Percentiles rank a stretch among this genome's conserved stretches.
These are phyloP conservation scores for Debaryomycetaceae sp. DNA, from an alignment of 1,139 yeast species.

Conservation along the genomic window DNA sequence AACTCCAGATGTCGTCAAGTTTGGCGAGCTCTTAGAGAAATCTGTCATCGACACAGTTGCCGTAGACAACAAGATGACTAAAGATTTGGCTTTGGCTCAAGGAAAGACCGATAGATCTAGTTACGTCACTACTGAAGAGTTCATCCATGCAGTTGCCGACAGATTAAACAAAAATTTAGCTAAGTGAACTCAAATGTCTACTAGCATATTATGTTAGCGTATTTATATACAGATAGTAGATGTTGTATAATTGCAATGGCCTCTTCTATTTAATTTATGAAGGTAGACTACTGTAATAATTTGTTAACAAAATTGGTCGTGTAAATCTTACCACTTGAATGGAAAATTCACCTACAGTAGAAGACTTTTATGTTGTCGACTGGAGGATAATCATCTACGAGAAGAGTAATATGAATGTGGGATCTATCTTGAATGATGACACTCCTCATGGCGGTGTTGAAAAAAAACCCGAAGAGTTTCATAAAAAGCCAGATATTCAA, in stretches of 20 bases:
- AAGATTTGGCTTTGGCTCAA: slow-evolving; percentile 85
- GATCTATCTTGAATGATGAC: slow-evolving; percentile 45
- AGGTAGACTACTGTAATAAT: too few species aligned
- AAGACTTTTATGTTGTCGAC: background rate
- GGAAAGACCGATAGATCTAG: slow-evolving; percentile 79
- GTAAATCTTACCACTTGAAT: background rate
- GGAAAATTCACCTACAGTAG: background rate
- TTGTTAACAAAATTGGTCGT: slow-evolving; percentile 1
- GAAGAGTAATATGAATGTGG: slow-evolving; percentile 37
- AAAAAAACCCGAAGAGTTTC: slow-evolving; percentile 3
- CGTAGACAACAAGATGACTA: slow-evolving; percentile 86
- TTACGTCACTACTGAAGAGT: slow-evolving; percentile 88
- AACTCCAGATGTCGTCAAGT: slow-evolving; percentile 78
- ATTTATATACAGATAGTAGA: too few species aligned
- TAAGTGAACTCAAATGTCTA: slow-evolving; percentile 3
- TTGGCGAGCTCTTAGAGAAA: slow-evolving; percentile 73
- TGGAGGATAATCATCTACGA: background rate
- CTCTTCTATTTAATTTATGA: too few species aligned
- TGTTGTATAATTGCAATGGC: too few species aligned
- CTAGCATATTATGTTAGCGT: too few species aligned
- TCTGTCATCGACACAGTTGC: slow-evolving; percentile 87
- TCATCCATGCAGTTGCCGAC: slow-evolving; percentile 70
- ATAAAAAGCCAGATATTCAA: slow-evolving; percentile 5
- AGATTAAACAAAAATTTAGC: slow-evolving; percentile 34
- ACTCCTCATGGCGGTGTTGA: slow-evolving; percentile 32